Evolutionary conservation across 179 eudicot species (phyloP).

Genomic region (Pouteria campechiana): DNA sequence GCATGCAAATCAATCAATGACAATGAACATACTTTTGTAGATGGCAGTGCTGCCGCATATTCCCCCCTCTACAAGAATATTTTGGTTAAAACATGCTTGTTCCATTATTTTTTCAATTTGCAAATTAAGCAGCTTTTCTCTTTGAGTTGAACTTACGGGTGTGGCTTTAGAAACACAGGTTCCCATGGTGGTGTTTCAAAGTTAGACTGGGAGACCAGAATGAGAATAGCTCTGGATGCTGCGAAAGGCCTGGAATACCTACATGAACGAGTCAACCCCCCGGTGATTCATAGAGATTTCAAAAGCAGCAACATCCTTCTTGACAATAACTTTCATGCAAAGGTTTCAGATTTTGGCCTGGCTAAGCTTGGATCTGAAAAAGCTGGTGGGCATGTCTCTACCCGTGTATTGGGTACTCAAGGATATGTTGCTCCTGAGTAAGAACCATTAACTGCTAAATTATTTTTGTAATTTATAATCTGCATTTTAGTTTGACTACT

Average conservation of each 20-base stretch:
- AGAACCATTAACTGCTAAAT: slow-evolving; percentile 7
- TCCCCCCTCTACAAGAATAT: too few relatives aligned
- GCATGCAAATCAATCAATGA: too few relatives aligned
- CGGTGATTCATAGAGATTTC: slow-evolving; percentile 92
- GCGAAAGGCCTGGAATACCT: slow-evolving; percentile 96
- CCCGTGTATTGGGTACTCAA: slow-evolving; percentile 92
- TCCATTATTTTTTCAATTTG: too few relatives aligned
- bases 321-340: slow-evolving; percentile 73
- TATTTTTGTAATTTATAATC: neutral
- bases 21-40: too few relatives aligned
- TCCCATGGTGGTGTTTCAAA: slow-evolving; percentile 30
- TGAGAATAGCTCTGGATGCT: slow-evolving; percentile 82
- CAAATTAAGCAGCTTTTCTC: too few relatives aligned
- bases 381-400: slow-evolving; percentile 91
- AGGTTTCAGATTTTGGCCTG: slow-evolving; percentile 90
- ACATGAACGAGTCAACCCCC: slow-evolving; percentile 83
- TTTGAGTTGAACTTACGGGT: too few relatives aligned
- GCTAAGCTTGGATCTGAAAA: slow-evolving; percentile 90
- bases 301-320: slow-evolving; percentile 90
- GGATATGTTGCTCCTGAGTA: slow-evolving; percentile 98
- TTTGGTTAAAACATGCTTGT: too few relatives aligned
- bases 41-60: too few relatives aligned
- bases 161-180: slow-evolving; percentile 22
- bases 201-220: slow-evolving; percentile 70
- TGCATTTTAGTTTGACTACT: neutral